Conservation (phyloP, 169 alveolate genomes). For the Cryptosporidium andersoni region DNA sequence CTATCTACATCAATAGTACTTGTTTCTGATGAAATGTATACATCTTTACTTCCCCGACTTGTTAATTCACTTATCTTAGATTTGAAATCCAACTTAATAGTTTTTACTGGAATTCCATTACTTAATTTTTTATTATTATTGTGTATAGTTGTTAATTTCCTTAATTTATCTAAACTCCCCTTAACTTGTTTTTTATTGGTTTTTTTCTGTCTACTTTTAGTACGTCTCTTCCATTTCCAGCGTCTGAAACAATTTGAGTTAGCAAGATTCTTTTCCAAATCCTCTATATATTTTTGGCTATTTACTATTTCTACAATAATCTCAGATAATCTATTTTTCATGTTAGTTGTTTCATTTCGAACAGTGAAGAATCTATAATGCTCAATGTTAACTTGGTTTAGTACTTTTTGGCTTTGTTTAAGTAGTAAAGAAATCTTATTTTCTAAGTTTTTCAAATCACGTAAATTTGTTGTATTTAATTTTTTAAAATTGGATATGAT, state of each 20-base stretch:
- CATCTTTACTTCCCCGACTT: not conserved
- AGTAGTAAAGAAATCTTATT: conserved; percentile 13
- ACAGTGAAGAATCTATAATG: conserved; percentile 40
- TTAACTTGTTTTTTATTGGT: conserved; percentile 15
- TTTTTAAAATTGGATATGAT: too few relatives aligned
- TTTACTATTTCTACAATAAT: conserved; percentile 30
- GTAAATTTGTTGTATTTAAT: too few relatives aligned
- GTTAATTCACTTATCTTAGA: not conserved
- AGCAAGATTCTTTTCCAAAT: conserved; percentile 36
- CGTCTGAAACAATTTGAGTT: conserved; percentile 65
- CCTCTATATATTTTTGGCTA: conserved; percentile 23
- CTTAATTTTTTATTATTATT: too few relatives aligned
- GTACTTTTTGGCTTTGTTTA: conserved; percentile 25
- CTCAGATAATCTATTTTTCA: not conserved
- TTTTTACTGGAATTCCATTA: too few relatives aligned
- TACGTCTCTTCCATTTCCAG: conserved; percentile 53
- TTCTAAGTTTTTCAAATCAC: not conserved
- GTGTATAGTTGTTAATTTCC: too few relatives aligned
- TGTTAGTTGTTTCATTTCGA: conserved; percentile 34
- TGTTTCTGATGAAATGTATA: not conserved
- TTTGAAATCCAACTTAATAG: too few relatives aligned
- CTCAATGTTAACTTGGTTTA: conserved; percentile 46
- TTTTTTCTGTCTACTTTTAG: conserved; percentile 37
- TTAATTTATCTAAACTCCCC: not conserved
- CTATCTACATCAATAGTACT: conserved; percentile 28